A percentile compares a stretch with the other conserved stretches of the same genome.
These are phyloP conservation scores for Pseudopithomyces maydicus DNA, from an alignment of 2,329 filamentous ascomycete species.

Conservation along the genomic window DNA sequence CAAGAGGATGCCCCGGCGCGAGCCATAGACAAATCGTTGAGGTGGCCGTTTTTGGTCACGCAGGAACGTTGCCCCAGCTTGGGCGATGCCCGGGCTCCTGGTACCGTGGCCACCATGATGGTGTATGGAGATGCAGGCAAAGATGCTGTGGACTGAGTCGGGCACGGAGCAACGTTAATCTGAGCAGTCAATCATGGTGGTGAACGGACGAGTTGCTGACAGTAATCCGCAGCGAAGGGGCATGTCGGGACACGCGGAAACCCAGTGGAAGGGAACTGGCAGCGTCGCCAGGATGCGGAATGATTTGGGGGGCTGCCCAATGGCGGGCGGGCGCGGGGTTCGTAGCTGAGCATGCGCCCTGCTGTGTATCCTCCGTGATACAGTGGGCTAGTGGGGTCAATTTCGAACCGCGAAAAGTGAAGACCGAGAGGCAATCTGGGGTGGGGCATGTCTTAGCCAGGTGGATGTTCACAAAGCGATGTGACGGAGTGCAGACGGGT, in stretches of 20 bases:
- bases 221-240: neutral
- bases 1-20: neutral
- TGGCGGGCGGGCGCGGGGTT: conserved; percentile 6
- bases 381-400: conserved; percentile 3
- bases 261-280: neutral
- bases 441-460: conserved; percentile 20
- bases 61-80: neutral
- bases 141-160: conserved; percentile 9
- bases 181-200: neutral
- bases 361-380: conserved; percentile 6
- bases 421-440: conserved; percentile 3
- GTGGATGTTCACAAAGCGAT: neutral
- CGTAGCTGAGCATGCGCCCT: conserved; percentile 9
- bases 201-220: conserved; percentile 8
- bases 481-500: conserved; percentile 3
- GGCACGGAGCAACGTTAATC: conserved; percentile 14
- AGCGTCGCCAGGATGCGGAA: neutral
- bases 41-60: neutral
- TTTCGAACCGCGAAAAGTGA: neutral
- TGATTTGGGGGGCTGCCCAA: conserved; percentile 13
- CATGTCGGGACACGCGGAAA: neutral
- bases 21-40: neutral
- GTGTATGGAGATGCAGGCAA: neutral
- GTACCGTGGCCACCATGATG: neutral
- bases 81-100: neutral